Evolutionary conservation across 2,329 filamentous ascomycete genomes (phyloP).

Genomic region (Penicillium sp.): DNA sequence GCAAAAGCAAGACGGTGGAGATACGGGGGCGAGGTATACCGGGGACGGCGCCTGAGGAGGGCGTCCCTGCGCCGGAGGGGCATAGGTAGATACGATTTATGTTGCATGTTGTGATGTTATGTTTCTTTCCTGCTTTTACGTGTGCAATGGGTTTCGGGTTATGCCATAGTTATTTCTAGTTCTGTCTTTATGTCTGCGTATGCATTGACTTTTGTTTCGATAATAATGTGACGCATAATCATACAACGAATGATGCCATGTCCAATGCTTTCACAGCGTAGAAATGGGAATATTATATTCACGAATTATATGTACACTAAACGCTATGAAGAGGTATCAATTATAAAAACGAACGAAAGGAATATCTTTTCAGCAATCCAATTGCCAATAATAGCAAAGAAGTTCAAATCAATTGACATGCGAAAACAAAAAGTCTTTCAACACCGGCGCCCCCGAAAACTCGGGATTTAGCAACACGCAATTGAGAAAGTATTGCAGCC

Average conservation of each 20-base stretch:
- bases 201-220: neutral
- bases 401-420: constrained; percentile 3
- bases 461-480: constrained; percentile 91
- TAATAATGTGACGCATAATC: no score
- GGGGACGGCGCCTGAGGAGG: constrained; percentile 24
- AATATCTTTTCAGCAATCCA: neutral
- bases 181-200: neutral
- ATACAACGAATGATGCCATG: no score
- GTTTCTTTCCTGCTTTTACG: neutral
- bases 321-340: constrained; percentile 1
- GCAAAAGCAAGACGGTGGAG: neutral
- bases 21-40: constrained; percentile 13
- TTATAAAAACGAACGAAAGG: neutral
- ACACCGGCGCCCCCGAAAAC: constrained; percentile 67
- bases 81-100: constrained; percentile 13
- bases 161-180: neutral
- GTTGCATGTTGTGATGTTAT: neutral
- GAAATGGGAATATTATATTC: neutral
- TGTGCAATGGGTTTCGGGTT: neutral
- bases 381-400: neutral
- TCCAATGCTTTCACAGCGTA: neutral
- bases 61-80: constrained; percentile 23
- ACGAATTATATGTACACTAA: neutral
- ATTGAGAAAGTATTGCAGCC: constrained; percentile 88
- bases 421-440: constrained; percentile 15